Conservation (phyloP, 208 protist species). For the Naegleria lovaniensis region DNA sequence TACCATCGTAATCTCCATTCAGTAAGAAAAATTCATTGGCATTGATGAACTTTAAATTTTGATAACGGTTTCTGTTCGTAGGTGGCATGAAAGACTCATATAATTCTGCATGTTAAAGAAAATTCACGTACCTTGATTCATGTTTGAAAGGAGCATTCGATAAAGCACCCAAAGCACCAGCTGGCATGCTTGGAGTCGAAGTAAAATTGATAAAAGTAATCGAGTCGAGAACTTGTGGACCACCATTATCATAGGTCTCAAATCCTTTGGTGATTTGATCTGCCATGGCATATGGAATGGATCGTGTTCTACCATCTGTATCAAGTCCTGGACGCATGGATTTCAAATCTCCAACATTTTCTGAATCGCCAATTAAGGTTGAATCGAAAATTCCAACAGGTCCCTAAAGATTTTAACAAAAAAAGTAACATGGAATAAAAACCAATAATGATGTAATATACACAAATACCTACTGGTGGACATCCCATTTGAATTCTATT, state of each 20-base stretch:
- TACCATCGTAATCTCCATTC: neutral
- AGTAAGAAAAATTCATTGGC: neutral
- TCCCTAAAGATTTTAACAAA: no score
- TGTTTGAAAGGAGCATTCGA: neutral
- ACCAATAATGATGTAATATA: no score
- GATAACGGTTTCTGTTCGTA: slow-evolving; percentile 2
- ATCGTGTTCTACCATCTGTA: neutral
- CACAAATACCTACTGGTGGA: no score
- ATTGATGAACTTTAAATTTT: neutral
- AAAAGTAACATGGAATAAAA: no score
- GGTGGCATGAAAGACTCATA: no score
- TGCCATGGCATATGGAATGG: neutral
- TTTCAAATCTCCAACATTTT: neutral
- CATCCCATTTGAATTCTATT: neutral
- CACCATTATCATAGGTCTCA: slow-evolving; percentile 16
- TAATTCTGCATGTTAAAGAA: no score
- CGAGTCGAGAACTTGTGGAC: neutral
- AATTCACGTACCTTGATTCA: no score
- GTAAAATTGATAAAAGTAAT: neutral
- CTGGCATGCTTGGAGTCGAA: neutral
- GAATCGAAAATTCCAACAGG: neutral
- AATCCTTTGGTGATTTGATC: neutral
- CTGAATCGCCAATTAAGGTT: neutral
- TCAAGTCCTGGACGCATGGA: neutral
- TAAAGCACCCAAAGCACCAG: neutral